These are phyloP conservation scores for Boletus vinaceobasis DNA, from an alignment of 768 basidiomycete species.

Conservation along the genomic window DNA sequence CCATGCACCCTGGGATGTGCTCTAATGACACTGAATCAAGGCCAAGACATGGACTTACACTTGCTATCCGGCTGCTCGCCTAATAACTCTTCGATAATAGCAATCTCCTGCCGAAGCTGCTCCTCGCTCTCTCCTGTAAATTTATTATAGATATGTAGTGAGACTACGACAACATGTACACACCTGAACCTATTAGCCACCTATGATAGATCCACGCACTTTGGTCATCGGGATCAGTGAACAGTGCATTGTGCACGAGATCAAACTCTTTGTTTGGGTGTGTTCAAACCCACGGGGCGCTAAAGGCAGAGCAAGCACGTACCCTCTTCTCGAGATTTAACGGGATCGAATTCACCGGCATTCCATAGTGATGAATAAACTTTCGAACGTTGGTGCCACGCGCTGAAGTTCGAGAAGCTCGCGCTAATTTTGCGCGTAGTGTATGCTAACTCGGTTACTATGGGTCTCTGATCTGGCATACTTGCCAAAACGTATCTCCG, in stretches of 20 bases:
- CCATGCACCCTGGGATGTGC: constrained; percentile 77
- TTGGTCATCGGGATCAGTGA: constrained; percentile 95
- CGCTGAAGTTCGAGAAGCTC: constrained; percentile 97
- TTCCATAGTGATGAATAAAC: constrained; percentile 67
- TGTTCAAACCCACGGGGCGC: not conserved
- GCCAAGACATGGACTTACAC: constrained; percentile 49
- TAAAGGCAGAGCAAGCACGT: constrained; percentile 12
- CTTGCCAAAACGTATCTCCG: constrained; percentile 78
- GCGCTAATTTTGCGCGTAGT: constrained; percentile 88
- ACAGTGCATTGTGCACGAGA: constrained; percentile 88
- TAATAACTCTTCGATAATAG: constrained; percentile 75
- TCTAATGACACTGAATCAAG: not conserved
- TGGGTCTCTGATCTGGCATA: constrained; percentile 57
- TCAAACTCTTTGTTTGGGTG: constrained; percentile 68
- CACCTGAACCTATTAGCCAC: constrained; percentile 88
- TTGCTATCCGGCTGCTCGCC: constrained; percentile 91
- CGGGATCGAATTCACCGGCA: constrained; percentile 47
- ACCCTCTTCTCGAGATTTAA: constrained; percentile 69
- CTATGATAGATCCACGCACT: constrained; percentile 98
- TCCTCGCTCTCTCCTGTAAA: constrained; percentile 52
- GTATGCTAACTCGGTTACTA: constrained; percentile 72
- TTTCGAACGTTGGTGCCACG: constrained; percentile 97
- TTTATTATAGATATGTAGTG: not conserved
- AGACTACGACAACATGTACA: constrained; percentile 11
- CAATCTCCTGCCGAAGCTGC: constrained; percentile 71